Conservation (phyloP, 2,329 filamentous ascomycete species). For the Byssothecium circinans region DNA sequence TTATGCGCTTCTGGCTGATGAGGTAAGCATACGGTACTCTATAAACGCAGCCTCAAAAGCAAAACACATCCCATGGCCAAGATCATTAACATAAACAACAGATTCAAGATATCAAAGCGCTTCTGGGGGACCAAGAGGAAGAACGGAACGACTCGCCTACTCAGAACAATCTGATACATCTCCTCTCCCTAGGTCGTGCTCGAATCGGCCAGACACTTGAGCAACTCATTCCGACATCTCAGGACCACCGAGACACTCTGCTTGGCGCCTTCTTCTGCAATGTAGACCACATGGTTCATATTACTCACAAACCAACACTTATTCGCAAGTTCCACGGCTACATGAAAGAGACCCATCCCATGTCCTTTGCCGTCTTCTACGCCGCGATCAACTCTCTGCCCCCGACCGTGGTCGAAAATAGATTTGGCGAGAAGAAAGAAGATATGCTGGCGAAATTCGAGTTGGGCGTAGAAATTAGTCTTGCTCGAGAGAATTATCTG, state of each 20-base stretch:
- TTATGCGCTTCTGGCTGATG: constrained; percentile 43
- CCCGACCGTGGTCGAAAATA: constrained; percentile 30
- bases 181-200: constrained; percentile 38
- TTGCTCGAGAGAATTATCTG: constrained; percentile 41
- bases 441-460: constrained; percentile 35
- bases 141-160: constrained; percentile 33
- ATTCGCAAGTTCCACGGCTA: constrained; percentile 31
- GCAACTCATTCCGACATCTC: constrained; percentile 31
- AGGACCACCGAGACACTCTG: constrained; percentile 36
- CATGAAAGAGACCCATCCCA: constrained; percentile 33
- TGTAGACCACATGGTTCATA: constrained; percentile 42
- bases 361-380: constrained; percentile 42
- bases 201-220: constrained; percentile 28
- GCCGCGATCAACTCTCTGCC: constrained; percentile 41
- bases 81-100: constrained; percentile 8
- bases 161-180: constrained; percentile 33
- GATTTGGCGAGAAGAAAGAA: constrained; percentile 38
- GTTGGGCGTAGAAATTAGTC: constrained; percentile 38
- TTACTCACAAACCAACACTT: constrained; percentile 39
- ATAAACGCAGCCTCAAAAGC: neutral
- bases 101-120: constrained; percentile 45
- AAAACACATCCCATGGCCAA: neutral
- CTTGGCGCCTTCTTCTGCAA: constrained; percentile 40
- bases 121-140: constrained; percentile 37
- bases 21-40: constrained; percentile 25